phyloP scores from a whole-genome alignment of 176 grass and related monocot genomes.

The Metroxylon sagu region DNA sequence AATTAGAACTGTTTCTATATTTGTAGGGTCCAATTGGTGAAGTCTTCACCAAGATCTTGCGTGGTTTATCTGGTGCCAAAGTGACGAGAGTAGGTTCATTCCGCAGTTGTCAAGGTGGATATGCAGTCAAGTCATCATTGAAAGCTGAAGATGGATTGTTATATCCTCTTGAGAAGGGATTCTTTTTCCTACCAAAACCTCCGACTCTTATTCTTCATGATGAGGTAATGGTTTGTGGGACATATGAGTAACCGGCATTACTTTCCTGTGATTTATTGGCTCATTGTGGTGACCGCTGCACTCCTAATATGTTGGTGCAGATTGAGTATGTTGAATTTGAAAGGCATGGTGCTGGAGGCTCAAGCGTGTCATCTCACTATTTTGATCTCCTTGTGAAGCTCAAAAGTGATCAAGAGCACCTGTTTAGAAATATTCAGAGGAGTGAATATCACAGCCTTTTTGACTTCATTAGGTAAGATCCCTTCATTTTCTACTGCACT shows the following conservation, averaged over 20 bases:
- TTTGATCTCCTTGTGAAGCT: conserved; percentile 75
- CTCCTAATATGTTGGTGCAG: conserved; percentile 22
- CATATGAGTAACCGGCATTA: no score
- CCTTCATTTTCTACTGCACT: conserved; percentile 14
- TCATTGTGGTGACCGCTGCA: no score
- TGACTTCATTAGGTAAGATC: conserved; percentile 61
- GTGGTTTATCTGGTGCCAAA: conserved; percentile 87
- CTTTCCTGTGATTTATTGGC: no score
- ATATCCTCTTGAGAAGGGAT: conserved; percentile 95
- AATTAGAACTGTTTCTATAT: conserved; percentile 1
- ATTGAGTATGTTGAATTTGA: conserved; percentile 86
- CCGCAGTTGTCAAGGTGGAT: conserved; percentile 83
- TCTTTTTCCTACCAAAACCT: conserved; percentile 98
- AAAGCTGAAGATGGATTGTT: conserved; percentile 98
- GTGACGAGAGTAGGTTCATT: conserved; percentile 80
- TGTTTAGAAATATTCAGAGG: conserved; percentile 88
- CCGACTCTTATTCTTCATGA: conserved; percentile 97
- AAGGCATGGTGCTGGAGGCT: conserved; percentile 63
- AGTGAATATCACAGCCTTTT: conserved; percentile 85
- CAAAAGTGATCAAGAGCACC: conserved; percentile 74
- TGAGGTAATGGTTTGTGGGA: conserved; percentile 33
- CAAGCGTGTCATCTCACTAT: conserved; percentile 71
- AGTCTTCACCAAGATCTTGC: conserved; percentile 78
- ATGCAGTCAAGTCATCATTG: conserved; percentile 98
- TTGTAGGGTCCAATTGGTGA: conserved; percentile 74